phyloP scores from a whole-genome alignment of 805 yeast species.

The Hyphopichia homilentoma region DNA sequence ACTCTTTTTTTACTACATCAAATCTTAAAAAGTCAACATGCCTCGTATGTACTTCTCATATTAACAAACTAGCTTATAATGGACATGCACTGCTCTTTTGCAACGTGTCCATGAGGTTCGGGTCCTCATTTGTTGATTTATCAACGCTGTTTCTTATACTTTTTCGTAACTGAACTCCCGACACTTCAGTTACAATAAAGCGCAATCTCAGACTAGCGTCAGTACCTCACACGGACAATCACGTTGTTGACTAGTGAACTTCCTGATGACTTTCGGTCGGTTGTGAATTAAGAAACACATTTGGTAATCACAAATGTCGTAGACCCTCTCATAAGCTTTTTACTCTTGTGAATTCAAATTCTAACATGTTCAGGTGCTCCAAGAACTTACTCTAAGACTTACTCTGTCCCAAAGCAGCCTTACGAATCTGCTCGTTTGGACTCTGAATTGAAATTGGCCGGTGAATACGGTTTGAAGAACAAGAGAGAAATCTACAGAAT shows the following conservation, averaged over 20 bases:
- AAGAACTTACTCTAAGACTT: slow-evolving; percentile 99
- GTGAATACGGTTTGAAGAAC: slow-evolving; percentile 99
- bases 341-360: slow-evolving; percentile 4
- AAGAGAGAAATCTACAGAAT: slow-evolving; percentile 99
- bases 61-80: too few relatives aligned
- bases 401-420: slow-evolving; percentile 99
- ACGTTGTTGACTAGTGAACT: too few relatives aligned
- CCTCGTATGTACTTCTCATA: slow-evolving; percentile 59
- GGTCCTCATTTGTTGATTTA: slow-evolving; percentile 52
- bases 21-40: slow-evolving; percentile 41
- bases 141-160: slow-evolving; percentile 22
- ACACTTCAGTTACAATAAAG: slow-evolving; percentile 67
- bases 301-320: too few relatives aligned
- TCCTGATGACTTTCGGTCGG: too few relatives aligned
- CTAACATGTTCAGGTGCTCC: slow-evolving; percentile 76
- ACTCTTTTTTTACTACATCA: slow-evolving; percentile 8
- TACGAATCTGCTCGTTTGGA: slow-evolving; percentile 99
- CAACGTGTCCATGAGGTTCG: too few relatives aligned
- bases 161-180: slow-evolving; percentile 73
- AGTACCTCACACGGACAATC: too few relatives aligned
- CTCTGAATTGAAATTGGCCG: slow-evolving; percentile 98
- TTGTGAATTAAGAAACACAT: too few relatives aligned
- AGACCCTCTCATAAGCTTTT: too few relatives aligned
- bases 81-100: too few relatives aligned
- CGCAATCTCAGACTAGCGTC: background rate